A percentile compares a stretch with the other conserved stretches of the same genome.
Evolutionary conservation across 2,329 filamentous ascomycete species (phyloP).

Genomic region (Xylaria sp.): DNA sequence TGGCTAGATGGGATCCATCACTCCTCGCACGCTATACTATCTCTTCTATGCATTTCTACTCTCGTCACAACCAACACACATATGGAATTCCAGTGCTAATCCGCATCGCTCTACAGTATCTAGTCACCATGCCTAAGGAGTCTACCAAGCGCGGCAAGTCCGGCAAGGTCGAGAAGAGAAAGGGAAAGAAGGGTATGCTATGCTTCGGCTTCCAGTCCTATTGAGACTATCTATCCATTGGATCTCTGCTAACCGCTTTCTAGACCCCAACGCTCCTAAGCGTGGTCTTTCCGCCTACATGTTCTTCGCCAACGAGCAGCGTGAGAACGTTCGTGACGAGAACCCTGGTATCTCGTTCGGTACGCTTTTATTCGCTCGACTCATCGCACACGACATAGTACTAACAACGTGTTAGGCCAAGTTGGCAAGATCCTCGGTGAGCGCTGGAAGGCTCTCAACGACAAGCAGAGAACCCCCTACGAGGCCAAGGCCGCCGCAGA

Average conservation of each 20-base stretch:
- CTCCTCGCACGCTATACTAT: neutral
- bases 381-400: neutral
- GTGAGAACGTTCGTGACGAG: constrained; percentile 95
- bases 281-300: constrained; percentile 99
- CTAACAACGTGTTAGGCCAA: constrained; percentile 55
- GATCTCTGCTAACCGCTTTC: constrained; percentile 9
- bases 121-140: constrained; percentile 54
- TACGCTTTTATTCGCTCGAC: constrained; percentile 39
- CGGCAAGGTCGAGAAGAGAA: constrained; percentile 51
- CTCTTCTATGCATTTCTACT: too few species aligned
- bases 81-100: constrained; percentile 1
- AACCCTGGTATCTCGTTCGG: constrained; percentile 97
- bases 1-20: neutral
- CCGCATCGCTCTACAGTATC: constrained; percentile 23
- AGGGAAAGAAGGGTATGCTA: constrained; percentile 56
- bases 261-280: constrained; percentile 97
- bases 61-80: too few species aligned
- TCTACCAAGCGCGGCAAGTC: constrained; percentile 47
- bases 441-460: constrained; percentile 94
- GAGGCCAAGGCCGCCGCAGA: constrained; percentile 94
- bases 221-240: neutral
- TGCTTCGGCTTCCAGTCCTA: neutral
- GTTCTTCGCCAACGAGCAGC: constrained; percentile 99
- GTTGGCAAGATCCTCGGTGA: constrained; percentile 98
- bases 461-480: constrained; percentile 89